Evolutionary conservation across 2,329 filamentous ascomycete species (phyloP), one percentile per base, ranked within the genome.

Genomic region (Fusarium proliferatum): DNA sequence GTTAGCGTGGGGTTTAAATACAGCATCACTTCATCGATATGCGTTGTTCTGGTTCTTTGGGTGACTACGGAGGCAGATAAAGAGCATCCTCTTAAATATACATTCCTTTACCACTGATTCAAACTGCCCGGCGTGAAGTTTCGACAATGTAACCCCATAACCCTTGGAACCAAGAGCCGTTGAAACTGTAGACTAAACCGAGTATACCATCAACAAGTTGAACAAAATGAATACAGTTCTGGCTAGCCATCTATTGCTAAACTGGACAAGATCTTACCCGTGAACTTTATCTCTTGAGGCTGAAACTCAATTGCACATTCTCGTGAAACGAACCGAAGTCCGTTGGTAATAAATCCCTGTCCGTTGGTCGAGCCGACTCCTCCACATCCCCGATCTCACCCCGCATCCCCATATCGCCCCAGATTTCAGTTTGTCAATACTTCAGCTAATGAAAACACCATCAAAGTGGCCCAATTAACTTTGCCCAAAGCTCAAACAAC

Each of bases 401-500:
- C 46, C 45, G 51, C 34, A 28, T 53, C 51, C 57, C 46, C 36
- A 33, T 19, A 34, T 41, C 34, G 38, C 26, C 46, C 34, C 34
- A 1, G 34, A 55, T 41, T 41, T 10, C 15, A 55, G 5, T 41
- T 30, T 7, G 19, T 28, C 34, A 30, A 30, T 2, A 7, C 0
- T 0, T 7, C 4, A 53, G 19, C 34, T 39, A 39, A 39, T 13
- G 15, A 4, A 55, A 41, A 7, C 19, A 7, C 23, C 7, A n/a
- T 65, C 42, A 66, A 21, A 66, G 42, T 28, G 64, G 49, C 8
- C 64, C 64, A 38, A 57, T 12, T 11, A 43, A n/a, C 42, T 46
- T 67, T 42, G 64, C 64, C 64, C 61, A 66, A 12, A 52, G 16
- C 45, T 67, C 64, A 41, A 67, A 41, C 2, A 46, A 15, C 9